phyloP scores from a whole-genome alignment of 305 asterid genomes.

The Fraxinus xanthoxyloides region DNA sequence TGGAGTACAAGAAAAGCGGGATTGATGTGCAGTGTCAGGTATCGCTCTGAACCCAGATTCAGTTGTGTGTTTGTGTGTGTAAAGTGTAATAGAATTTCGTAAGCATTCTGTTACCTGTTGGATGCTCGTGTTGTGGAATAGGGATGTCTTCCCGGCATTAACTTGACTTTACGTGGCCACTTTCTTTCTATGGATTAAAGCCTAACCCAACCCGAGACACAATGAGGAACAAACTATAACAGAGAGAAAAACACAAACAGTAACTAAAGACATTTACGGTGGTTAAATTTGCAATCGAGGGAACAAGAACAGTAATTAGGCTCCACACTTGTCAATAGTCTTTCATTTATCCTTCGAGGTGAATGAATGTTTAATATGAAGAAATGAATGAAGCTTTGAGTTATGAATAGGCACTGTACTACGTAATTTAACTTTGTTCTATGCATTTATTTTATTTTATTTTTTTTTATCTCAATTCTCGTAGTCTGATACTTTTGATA shows the following conservation, averaged over 20 bases:
- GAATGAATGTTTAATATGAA: neutral
- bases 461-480: neutral
- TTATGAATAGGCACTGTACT: neutral
- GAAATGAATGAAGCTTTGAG: neutral
- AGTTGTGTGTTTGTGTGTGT: neutral
- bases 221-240: neutral
- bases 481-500: neutral
- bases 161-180: neutral
- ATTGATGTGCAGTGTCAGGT: conserved; percentile 99
- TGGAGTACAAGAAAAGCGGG: conserved; percentile 92
- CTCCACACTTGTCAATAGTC: neutral
- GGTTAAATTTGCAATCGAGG: neutral
- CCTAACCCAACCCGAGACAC: neutral
- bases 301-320: neutral
- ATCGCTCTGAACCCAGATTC: neutral
- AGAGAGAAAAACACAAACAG: neutral
- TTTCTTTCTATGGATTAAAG: neutral
- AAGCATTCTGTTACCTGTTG: neutral
- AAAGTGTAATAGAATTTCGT: neutral
- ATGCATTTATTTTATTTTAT: neutral
- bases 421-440: neutral
- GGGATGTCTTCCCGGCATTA: neutral
- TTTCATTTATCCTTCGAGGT: neutral
- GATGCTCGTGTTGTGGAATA: neutral
- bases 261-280: neutral